Evolutionary conservation across 1,139 yeast species (phyloP).

Genomic region (Scheffersomyces quercinus): DNA sequence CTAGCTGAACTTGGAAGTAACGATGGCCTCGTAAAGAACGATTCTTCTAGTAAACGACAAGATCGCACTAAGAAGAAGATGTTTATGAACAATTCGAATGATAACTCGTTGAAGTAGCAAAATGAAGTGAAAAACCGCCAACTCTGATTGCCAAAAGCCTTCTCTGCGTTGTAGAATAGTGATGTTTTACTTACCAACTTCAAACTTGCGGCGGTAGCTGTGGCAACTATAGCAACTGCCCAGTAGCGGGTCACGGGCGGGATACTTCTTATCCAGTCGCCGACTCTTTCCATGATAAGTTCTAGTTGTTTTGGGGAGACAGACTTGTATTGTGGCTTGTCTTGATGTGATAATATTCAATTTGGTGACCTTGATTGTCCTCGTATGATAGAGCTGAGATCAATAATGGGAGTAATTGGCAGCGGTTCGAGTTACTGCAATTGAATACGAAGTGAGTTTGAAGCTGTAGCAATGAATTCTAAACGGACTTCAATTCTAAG

Average conservation of each 20-base stretch:
- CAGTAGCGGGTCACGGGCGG: constrained; percentile 39
- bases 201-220: constrained; percentile 18
- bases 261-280: constrained; percentile 12
- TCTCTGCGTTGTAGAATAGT: constrained; percentile 24
- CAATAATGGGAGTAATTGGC: no score
- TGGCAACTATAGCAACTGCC: constrained; percentile 21
- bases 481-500: no score
- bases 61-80: constrained; percentile 20
- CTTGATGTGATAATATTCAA: no score
- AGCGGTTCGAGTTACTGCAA: no score
- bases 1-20: constrained; percentile 20
- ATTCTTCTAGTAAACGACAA: constrained; percentile 21
- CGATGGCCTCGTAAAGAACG: constrained; percentile 10
- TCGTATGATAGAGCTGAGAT: no score
- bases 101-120: constrained; percentile 31
- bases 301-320: no score
- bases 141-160: constrained; percentile 28
- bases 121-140: constrained; percentile 43
- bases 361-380: no score
- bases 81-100: constrained; percentile 19
- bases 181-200: constrained; percentile 14
- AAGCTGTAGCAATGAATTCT: no score
- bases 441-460: no score
- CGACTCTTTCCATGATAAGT: constrained; percentile 13
- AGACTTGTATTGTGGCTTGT: no score